phyloP scores from a whole-genome alignment of 192 early-diverging fungal species.

The Coemansia sp. region DNA sequence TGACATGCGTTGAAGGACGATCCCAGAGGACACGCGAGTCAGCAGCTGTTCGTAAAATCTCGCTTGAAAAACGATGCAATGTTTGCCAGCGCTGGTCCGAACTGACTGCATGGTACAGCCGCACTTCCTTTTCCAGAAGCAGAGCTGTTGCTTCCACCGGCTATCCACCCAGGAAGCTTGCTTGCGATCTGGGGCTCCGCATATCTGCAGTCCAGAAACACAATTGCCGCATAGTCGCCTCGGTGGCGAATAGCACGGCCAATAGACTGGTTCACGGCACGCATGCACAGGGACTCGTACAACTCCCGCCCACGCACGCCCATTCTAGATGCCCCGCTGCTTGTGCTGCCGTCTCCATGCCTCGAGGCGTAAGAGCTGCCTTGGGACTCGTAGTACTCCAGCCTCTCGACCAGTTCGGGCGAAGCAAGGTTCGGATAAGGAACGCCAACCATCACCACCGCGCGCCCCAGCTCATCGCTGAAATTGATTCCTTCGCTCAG shows the following conservation, averaged over 20 bases:
- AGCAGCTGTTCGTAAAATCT: constrained; percentile 5
- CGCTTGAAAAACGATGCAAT: constrained; percentile 38
- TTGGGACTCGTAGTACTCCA: constrained; percentile 29
- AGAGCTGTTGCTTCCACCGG: background rate
- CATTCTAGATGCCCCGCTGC: constrained; percentile 6
- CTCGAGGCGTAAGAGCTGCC: constrained; percentile 14
- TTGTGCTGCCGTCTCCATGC: background rate
- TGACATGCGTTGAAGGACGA: no score
- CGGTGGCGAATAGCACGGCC: constrained; percentile 91
- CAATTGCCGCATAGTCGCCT: constrained; percentile 82
- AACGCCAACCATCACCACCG: constrained; percentile 85
- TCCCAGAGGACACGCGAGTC: no score
- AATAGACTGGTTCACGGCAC: constrained; percentile 88
- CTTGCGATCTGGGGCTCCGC: constrained; percentile 41
- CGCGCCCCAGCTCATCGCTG: constrained; percentile 79
- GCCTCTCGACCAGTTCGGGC: constrained; percentile 67
- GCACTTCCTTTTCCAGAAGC: background rate
- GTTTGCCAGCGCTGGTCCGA: constrained; percentile 29
- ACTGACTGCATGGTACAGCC: background rate
- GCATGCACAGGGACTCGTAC: constrained; percentile 92
- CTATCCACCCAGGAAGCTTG: constrained; percentile 72
- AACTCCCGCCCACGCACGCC: constrained; percentile 59
- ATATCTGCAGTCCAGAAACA: constrained; percentile 75
- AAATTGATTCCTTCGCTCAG: constrained; percentile 95
- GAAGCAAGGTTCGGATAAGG: constrained; percentile 83